phyloP scores from a whole-genome alignment of 345 rosid genomes.

The Eucalyptus cloeziana region DNA sequence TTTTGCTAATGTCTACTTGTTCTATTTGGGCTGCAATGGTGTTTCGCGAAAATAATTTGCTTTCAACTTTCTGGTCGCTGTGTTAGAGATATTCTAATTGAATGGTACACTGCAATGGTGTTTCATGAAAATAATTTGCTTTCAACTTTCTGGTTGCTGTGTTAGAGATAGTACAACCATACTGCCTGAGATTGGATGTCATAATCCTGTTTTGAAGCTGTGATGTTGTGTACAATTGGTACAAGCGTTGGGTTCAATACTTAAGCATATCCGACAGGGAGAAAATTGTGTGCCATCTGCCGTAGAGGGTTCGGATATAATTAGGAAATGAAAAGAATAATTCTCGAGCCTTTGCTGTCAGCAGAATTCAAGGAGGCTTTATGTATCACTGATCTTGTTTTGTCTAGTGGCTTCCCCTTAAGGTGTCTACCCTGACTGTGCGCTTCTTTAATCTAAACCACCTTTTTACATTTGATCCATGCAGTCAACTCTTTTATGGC shows the following conservation, averaged over 20 bases:
- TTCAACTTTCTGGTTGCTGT: not conserved
- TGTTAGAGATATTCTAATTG: not conserved
- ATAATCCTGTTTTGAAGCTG: not conserved
- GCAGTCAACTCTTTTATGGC: not conserved
- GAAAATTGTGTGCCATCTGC: not conserved
- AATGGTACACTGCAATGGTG: not conserved
- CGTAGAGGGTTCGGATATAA: not conserved
- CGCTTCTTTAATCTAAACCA: not conserved
- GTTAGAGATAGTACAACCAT: not conserved
- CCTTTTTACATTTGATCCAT: not conserved
- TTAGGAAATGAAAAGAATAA: not conserved
- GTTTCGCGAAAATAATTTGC: not conserved
- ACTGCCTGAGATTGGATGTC: not conserved
- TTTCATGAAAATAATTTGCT: not conserved
- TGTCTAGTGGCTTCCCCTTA: not conserved
- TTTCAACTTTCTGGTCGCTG: not conserved
- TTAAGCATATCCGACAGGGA: not conserved
- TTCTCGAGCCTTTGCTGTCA: not conserved
- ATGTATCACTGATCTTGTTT: not conserved
- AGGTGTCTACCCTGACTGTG: not conserved
- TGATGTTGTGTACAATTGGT: not conserved
- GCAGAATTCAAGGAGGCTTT: not conserved
- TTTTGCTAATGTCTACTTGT: not conserved
- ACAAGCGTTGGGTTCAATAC: not conserved
- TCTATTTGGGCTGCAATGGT: not conserved